These are phyloP conservation scores for Chalciporus piperatoides DNA, from an alignment of 1,284 basidiomycete species.

Conservation along the genomic window DNA sequence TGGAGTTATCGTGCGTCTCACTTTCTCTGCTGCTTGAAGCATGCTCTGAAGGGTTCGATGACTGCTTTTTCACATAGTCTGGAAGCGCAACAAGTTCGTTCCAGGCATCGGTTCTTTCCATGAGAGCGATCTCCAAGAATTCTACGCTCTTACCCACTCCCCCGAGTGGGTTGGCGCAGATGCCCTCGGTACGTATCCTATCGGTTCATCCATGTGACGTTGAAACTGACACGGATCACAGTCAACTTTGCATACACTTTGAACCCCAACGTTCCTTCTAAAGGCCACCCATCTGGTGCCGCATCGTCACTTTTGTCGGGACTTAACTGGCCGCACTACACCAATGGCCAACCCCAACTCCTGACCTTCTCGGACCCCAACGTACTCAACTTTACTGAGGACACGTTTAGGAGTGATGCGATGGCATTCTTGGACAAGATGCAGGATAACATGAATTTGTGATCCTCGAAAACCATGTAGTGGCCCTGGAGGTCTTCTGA, in stretches of 20 bases:
- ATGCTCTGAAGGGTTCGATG: background rate
- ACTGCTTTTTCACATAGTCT: constrained; percentile 1
- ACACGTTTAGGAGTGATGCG: constrained; percentile 12
- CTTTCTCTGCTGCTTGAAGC: background rate
- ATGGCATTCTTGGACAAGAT: constrained; percentile 13
- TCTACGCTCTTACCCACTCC: constrained; percentile 11
- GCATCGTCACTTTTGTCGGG: constrained; percentile 1
- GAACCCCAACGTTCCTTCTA: constrained; percentile 9
- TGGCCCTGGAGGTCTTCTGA: constrained; percentile 3
- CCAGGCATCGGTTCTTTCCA: constrained; percentile 16
- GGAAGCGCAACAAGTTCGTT: constrained; percentile 14
- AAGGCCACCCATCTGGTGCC: constrained; percentile 5
- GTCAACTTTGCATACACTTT: constrained; percentile 18
- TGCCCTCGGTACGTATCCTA: constrained; percentile 12
- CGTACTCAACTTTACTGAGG: constrained; percentile 14
- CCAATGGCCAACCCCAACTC: background rate
- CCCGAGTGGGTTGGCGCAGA: constrained; percentile 21
- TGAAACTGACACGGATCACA: background rate
- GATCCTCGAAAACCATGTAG: background rate
- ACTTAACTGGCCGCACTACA: background rate
- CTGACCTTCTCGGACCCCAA: constrained; percentile 19
- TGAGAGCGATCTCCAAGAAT: constrained; percentile 20
- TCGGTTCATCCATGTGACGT: background rate
- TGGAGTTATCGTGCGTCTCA: constrained; percentile 32
- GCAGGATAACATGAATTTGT: background rate